Base-by-base conservation (phyloP, 2,329 filamentous ascomycete species). In the Bipolaris zeicola region DNA sequence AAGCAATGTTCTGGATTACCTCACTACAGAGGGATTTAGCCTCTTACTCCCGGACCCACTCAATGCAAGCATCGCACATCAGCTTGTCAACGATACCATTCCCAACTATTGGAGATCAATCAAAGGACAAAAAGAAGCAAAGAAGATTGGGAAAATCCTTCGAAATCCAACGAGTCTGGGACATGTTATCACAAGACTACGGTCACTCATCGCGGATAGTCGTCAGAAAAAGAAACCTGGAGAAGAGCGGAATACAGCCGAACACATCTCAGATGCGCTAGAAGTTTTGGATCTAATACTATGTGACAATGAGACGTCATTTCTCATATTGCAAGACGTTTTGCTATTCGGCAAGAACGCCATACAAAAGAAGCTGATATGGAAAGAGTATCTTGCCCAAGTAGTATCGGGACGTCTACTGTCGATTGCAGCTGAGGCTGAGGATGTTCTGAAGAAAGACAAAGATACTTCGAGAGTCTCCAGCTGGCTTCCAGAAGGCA, bases 81-180 rank as follows among this genome's bases (percentile, higher is more conserved):
- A 85, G 3, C 78, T 99, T 34, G 86, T 96, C 56, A 87, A 84
- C 14, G 85, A 87, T 31, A 92, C 90, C 24, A 80, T 92, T 6
- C 90, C 91, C 1, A 90, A 93, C 70, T 96, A 94, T 76, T 98
- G 95, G 94, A 71, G 81, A 3, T 26, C 50, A 3, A 36, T 67
- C n/a, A 55, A 52, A 18, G 24, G 36, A 2, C 52, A 51, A 5
- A 10, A 41, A 18, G 53, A 61, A 11, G 38, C 53, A 22, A 55
- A 58, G 38, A 74, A 84, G 2, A 77, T 98, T 14, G 65, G 90
- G 1, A 74, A 77, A 57, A 91, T 87, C 68, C 78, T 99, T 5
- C 83, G 82, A 54, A 96, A 87, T 69, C 80, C 95, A 14, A 83
- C 88, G 2, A 93, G 92, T 0, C 75, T 96, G 31, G 94, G 92